These are phyloP conservation scores for Eudorina sp. DNA, from an alignment of 139 green algal genomes.

Conservation along the genomic window DNA sequence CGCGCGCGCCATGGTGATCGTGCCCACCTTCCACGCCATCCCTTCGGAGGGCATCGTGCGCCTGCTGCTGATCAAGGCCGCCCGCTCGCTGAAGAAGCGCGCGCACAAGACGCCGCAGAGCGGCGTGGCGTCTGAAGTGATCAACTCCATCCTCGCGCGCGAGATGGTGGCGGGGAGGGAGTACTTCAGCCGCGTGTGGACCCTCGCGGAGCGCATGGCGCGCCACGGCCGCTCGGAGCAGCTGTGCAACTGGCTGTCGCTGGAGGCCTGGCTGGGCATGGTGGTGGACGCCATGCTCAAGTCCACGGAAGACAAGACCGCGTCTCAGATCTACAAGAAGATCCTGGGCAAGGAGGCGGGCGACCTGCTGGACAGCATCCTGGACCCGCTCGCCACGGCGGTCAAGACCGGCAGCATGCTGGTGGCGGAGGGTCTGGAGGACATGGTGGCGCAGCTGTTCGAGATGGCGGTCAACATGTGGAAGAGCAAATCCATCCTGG, in stretches of 20 bases:
- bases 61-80: not conserved
- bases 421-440: slow-evolving; percentile 5
- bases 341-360: slow-evolving; percentile 10
- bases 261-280: slow-evolving; percentile 46
- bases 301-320: not conserved
- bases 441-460: slow-evolving; percentile 16
- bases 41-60: slow-evolving; percentile 2
- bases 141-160: not conserved
- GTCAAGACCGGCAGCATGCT: slow-evolving; percentile 20
- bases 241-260: slow-evolving; percentile 33
- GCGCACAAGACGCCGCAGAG: not conserved
- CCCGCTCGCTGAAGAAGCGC: not conserved
- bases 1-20: slow-evolving; percentile 4
- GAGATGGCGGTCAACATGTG: slow-evolving; percentile 5
- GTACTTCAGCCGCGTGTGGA: slow-evolving; percentile 47
- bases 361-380: slow-evolving; percentile 16
- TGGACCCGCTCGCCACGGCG: not conserved
- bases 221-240: slow-evolving; percentile 18
- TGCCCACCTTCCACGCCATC: slow-evolving; percentile 30
- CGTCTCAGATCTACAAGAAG: slow-evolving; percentile 30
- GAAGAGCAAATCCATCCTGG: not conserved
- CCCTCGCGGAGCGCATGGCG: slow-evolving; percentile 44
- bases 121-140: not conserved
- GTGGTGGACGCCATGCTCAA: slow-evolving; percentile 31
- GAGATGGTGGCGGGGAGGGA: slow-evolving; percentile 27